These are phyloP conservation scores for Misopates orontium DNA, from an alignment of 257 asterid species.

Conservation along the genomic window DNA sequence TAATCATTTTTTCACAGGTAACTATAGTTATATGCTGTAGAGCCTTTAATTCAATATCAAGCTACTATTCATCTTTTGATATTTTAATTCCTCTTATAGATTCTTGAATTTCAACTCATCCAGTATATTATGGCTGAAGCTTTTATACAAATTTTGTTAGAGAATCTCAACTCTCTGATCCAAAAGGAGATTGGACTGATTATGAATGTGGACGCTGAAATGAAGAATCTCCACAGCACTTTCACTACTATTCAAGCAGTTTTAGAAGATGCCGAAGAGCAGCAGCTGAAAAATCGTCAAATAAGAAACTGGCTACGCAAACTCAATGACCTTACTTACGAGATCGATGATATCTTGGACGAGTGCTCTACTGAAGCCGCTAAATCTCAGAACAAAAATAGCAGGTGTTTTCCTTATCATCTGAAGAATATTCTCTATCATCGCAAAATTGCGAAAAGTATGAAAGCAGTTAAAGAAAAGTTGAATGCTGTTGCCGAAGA, in stretches of 20 bases:
- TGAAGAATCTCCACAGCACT: conserved; percentile 34
- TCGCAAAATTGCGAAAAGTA: conserved; percentile 25
- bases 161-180: conserved; percentile 25
- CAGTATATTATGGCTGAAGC: conserved; percentile 37
- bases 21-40: too few species aligned
- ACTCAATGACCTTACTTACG: conserved; percentile 27
- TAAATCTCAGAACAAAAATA: not conserved
- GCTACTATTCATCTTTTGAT: too few species aligned
- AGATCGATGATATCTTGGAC: conserved; percentile 36
- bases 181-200: conserved; percentile 34
- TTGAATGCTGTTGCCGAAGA: too few species aligned
- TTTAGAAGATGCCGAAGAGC: conserved; percentile 33
- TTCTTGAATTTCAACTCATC: too few species aligned
- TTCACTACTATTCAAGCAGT: conserved; percentile 37
- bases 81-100: too few species aligned
- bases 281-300: conserved; percentile 18
- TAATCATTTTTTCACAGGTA: too few species aligned
- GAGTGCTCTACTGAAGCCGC: conserved; percentile 25
- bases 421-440: conserved; percentile 11
- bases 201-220: conserved; percentile 29
- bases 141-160: conserved; percentile 11
- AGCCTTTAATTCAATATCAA: too few species aligned
- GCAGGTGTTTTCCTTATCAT: not conserved
- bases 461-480: conserved; percentile 22
- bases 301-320: conserved; percentile 31